phyloP scores from a whole-genome alignment of 768 basidiomycete genomes.

The Stropharia rugosoannulata region DNA sequence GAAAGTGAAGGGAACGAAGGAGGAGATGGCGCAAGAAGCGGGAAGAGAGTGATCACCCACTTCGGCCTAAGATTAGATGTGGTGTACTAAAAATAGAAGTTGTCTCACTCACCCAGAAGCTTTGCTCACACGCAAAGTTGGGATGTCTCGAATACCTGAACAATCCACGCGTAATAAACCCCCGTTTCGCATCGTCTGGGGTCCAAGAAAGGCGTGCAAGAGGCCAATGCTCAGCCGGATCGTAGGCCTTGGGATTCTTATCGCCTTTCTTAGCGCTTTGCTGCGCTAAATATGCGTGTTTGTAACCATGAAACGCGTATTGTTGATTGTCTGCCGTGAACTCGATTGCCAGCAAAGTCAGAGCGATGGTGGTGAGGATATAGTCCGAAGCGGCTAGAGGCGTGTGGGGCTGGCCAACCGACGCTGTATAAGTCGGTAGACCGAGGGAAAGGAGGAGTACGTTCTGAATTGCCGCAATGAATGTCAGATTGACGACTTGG shows the following conservation, averaged over 20 bases:
- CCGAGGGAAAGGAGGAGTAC: constrained; percentile 73
- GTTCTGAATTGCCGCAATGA: constrained; percentile 81
- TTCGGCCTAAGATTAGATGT: neutral
- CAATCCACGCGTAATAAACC: constrained; percentile 82
- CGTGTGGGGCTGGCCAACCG: constrained; percentile 51
- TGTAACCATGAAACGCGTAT: constrained; percentile 80
- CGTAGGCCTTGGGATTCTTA: constrained; percentile 35
- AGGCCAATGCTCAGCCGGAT: constrained; percentile 55
- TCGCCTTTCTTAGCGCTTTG: constrained; percentile 20
- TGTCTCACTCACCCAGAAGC: constrained; percentile 66
- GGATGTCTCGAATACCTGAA: constrained; percentile 91
- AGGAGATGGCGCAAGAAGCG: constrained; percentile 46
- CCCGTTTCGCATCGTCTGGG: constrained; percentile 66
- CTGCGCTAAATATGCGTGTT: constrained; percentile 46
- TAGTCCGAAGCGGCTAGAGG: constrained; percentile 60
- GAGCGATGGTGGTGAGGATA: constrained; percentile 53
- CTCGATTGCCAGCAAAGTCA: constrained; percentile 64
- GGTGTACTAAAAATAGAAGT: constrained; percentile 30
- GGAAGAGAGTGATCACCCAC: constrained; percentile 66
- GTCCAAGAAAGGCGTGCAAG: constrained; percentile 69
- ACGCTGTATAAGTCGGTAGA: constrained; percentile 57
- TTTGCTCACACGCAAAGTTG: constrained; percentile 90
- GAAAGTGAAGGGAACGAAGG: constrained; percentile 22
- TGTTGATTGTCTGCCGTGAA: constrained; percentile 93
- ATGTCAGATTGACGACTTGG: constrained; percentile 51